phyloP scores from a whole-genome alignment of 2,329 filamentous ascomycete genomes.

The Myriosclerotinia curreyana region DNA sequence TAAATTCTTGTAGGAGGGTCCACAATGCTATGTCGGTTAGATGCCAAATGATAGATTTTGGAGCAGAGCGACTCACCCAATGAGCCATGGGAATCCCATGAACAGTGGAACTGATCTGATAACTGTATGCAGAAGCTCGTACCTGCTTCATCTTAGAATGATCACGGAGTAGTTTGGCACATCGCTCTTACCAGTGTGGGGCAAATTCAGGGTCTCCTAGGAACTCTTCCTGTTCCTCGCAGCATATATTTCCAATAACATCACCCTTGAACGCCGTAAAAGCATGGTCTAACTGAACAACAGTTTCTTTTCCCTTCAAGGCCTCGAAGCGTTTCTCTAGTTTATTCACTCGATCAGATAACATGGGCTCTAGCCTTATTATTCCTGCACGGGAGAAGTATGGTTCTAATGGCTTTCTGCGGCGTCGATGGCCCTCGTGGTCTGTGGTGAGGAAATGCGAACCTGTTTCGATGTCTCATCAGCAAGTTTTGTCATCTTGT shows the following conservation, averaged over 20 bases:
- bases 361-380: slow-evolving; percentile 2
- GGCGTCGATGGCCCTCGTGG: slow-evolving; percentile 25
- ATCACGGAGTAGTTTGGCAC: neutral
- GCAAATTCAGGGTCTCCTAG: slow-evolving; percentile 19
- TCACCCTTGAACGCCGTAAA: slow-evolving; percentile 24
- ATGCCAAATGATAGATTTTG: no score
- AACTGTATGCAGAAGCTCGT: neutral
- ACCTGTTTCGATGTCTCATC: no score
- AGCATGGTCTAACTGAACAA: slow-evolving; percentile 21
- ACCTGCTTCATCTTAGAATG: neutral
- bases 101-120: neutral
- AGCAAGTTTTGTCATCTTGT: no score
- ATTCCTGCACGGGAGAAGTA: slow-evolving; percentile 26
- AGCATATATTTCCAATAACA: slow-evolving; percentile 16
- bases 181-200: slow-evolving; percentile 8
- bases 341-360: neutral
- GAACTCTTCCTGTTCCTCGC: slow-evolving; percentile 10
- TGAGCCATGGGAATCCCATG: neutral
- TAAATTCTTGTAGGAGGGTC: no score
- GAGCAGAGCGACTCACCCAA: no score
- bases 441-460: slow-evolving; percentile 13
- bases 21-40: no score
- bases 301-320: slow-evolving; percentile 9
- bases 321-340: slow-evolving; percentile 19
- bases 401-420: slow-evolving; percentile 25